These are phyloP conservation scores for Hymenoscyphus occultus DNA, from an alignment of 2,329 filamentous ascomycete genomes.

Conservation along the genomic window DNA sequence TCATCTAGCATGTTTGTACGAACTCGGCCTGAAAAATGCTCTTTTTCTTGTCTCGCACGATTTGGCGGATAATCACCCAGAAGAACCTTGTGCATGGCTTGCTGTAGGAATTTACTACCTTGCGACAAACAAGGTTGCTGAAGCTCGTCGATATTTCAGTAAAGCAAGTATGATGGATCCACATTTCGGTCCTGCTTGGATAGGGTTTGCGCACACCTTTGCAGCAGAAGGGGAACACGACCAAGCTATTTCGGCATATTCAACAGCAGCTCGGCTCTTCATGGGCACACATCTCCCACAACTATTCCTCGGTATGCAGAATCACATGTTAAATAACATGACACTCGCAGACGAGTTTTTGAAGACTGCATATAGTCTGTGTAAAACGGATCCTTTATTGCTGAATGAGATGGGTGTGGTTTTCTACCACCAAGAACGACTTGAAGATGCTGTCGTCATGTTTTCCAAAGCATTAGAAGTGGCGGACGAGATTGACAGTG, in stretches of 20 bases:
- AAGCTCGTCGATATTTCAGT: slow-evolving; percentile 92
- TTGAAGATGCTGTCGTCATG: slow-evolving; percentile 70
- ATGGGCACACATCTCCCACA: slow-evolving; percentile 96
- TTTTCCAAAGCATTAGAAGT: slow-evolving; percentile 77
- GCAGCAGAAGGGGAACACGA: slow-evolving; percentile 97
- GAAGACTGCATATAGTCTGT: slow-evolving; percentile 80
- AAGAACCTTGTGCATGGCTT: slow-evolving; percentile 89
- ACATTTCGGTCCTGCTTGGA: slow-evolving; percentile 97
- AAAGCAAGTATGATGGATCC: slow-evolving; percentile 98
- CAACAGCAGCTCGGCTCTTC: slow-evolving; percentile 88
- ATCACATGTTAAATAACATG: slow-evolving; percentile 94
- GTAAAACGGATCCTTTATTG: slow-evolving; percentile 80
- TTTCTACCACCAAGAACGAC: slow-evolving; percentile 85
- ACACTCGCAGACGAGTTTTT: slow-evolving; percentile 91
- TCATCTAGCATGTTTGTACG: slow-evolving; percentile 86
- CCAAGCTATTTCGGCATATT: slow-evolving; percentile 96
- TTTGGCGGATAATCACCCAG: slow-evolving; percentile 84
- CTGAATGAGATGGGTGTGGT: slow-evolving; percentile 96
- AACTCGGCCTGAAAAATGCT: slow-evolving; percentile 81
- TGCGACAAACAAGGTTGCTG: slow-evolving; percentile 81
- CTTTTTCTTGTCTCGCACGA: slow-evolving; percentile 92
- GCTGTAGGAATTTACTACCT: slow-evolving; percentile 96
- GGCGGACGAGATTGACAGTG: slow-evolving; percentile 76
- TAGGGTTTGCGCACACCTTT: slow-evolving; percentile 97
- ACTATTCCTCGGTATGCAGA: slow-evolving; percentile 97